Evolutionary conservation across 179 eudicot species (phyloP), one percentile per base, ranked within the genome.

Genomic region (Patellifolia procumbens): DNA sequence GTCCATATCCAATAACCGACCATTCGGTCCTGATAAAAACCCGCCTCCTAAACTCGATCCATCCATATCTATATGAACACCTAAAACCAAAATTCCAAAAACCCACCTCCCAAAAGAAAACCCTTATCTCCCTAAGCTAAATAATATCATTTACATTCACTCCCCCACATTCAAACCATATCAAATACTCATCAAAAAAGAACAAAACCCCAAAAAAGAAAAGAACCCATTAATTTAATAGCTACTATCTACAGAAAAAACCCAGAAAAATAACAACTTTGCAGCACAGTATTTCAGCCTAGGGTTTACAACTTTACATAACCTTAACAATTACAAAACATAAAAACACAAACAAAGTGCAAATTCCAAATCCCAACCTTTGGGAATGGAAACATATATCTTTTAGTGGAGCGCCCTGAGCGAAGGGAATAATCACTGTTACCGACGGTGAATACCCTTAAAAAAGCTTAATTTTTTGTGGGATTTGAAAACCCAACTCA

Each of bases 1-100:
- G 68, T 88, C 86, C 56, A 88, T 81, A 68, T 83, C 87, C 64
- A 78, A 42, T 24, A 85, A 81, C 55, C 81, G 82, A 64, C 80
- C 85, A 74, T 76, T 69, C 15, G 77, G 56, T 22, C 85, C 81
- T 20, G 81, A 77, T 80, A 87, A 79, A 80, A 85, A 85, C 75
- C 85, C 82, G 2, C 86, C 79, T 46, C 84, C 83, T 62, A 77
- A 34, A 70, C 48, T 59, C 65, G 81, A 70, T 46, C 78, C 76
- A 39, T 87, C 86, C 87, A 84, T 81, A 11, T 42, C 15, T 45
- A 6, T 58, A 37, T 43, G 24, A 77, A 29, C 71, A 61, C 19
- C 62, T 37, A 75, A 70, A 51, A 11, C n/a, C 49, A 16, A 72
- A 56, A 9, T 16, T 31, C 52, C 68, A 45, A 53, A 0, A 77